A percentile compares a stretch with the other conserved stretches of the same genome.
These are phyloP conservation scores for Salix udensis DNA, from an alignment of 345 rosid genomes.

Conservation along the genomic window DNA sequence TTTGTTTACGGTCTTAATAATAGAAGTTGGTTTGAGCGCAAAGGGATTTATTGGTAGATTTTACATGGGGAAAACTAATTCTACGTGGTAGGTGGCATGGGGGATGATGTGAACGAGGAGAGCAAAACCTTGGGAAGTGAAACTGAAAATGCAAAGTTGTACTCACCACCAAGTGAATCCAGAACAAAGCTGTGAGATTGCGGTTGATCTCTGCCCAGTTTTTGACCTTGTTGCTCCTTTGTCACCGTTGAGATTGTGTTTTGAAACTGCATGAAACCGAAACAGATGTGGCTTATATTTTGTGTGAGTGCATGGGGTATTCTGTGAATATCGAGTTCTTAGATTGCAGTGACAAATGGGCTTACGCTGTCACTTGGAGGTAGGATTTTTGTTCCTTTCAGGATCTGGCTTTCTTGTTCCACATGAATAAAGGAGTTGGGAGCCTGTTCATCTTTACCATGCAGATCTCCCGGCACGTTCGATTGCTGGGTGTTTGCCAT, in stretches of 20 bases:
- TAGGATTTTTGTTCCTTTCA: slow-evolving; percentile 28
- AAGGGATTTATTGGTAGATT: too few species aligned
- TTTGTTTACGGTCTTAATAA: neutral
- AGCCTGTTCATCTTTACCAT: slow-evolving; percentile 33
- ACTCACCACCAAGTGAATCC: slow-evolving; percentile 27
- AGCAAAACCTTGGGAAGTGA: neutral
- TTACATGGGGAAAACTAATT: neutral
- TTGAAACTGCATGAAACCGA: slow-evolving; percentile 32
- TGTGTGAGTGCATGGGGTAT: neutral
- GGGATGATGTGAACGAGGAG: neutral
- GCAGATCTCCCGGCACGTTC: slow-evolving; percentile 18
- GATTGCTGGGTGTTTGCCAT: slow-evolving; percentile 25
- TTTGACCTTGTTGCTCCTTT: slow-evolving; percentile 31
- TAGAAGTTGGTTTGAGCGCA: neutral
- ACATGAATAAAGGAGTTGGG: slow-evolving; percentile 18
- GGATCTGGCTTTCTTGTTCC: slow-evolving; percentile 23
- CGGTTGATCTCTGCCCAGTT: slow-evolving; percentile 14
- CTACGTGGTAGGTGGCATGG: neutral
- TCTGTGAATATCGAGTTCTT: neutral
- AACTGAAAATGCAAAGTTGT: neutral
- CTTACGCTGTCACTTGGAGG: slow-evolving; percentile 47
- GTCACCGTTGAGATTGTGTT: slow-evolving; percentile 12
- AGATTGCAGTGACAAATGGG: slow-evolving; percentile 6
- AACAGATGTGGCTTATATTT: slow-evolving; percentile 5
- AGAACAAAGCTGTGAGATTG: slow-evolving; percentile 13